These are phyloP conservation scores for Ophiocordyceps camponoti-rufipedis DNA, from an alignment of 2,329 filamentous ascomycete genomes.

Conservation along the genomic window DNA sequence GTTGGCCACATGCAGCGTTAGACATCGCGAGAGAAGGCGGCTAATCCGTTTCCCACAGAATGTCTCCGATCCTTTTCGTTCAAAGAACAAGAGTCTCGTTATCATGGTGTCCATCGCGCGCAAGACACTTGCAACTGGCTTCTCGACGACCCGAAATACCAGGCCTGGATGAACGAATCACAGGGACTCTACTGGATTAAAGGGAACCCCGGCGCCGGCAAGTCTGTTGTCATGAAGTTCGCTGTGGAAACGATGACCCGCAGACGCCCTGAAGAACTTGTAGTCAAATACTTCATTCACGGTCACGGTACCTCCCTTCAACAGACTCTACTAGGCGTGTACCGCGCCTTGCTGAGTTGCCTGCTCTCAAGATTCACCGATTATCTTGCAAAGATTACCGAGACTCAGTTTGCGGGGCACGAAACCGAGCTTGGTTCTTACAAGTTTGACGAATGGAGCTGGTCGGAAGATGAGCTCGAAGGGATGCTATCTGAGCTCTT, in stretches of 20 bases:
- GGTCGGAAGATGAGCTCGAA: not conserved
- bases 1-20: not conserved
- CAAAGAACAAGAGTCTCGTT: not conserved
- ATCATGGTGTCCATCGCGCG: not conserved
- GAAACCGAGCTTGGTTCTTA: not conserved
- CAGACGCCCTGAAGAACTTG: not conserved
- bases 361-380: not conserved
- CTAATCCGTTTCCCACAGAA: not conserved
- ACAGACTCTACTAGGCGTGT: not conserved
- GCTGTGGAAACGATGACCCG: not conserved
- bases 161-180: not conserved
- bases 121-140: not conserved
- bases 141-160: not conserved
- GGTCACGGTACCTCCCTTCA: not conserved
- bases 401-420: not conserved
- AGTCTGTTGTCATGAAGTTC: not conserved
- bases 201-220: too few species aligned
- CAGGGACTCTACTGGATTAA: not conserved
- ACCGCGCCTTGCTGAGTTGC: not conserved
- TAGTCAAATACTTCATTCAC: not conserved
- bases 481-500: not conserved
- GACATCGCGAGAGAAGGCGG: not conserved
- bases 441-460: not conserved
- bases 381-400: not conserved
- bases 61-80: not conserved